Conservation (phyloP, 1,139 yeast genomes). For the Candida tetrigidarum region DNA sequence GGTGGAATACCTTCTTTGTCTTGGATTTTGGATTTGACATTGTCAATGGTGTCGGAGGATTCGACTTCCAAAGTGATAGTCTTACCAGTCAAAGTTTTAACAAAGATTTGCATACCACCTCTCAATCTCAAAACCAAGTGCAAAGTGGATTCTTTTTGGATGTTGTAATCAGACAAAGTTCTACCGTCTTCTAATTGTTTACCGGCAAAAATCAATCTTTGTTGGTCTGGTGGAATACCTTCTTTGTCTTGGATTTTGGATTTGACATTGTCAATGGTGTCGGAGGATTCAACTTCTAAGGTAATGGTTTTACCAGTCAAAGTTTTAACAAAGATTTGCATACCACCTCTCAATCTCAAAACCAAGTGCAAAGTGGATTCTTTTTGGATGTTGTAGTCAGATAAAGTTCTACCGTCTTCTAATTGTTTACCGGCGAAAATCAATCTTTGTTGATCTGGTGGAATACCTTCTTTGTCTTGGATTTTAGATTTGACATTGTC, state of each 20-base stretch:
- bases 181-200: conserved; percentile 66
- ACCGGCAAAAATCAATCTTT: conserved; percentile 61
- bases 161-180: conserved; percentile 67
- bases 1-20: conserved; percentile 63
- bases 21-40: conserved; percentile 76
- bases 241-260: conserved; percentile 58
- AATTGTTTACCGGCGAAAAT: conserved; percentile 64
- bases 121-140: conserved; percentile 61
- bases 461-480: conserved; percentile 72
- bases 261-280: conserved; percentile 69
- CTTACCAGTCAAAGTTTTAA: conserved; percentile 96
- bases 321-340: conserved; percentile 65
- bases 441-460: conserved; percentile 59
- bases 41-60: conserved; percentile 74
- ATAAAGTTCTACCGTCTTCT: conserved; percentile 69
- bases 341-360: conserved; percentile 98
- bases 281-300: conserved; percentile 71
- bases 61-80: conserved; percentile 74
- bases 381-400: conserved; percentile 74
- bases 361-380: conserved; percentile 93
- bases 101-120: conserved; percentile 98
- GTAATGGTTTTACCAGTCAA: conserved; percentile 75
- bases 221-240: conserved; percentile 58
- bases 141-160: conserved; percentile 65
- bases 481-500: conserved; percentile 71